Evolutionary conservation across 1,284 basidiomycete species (phyloP).

Genomic region (Irpex lacteus): DNA sequence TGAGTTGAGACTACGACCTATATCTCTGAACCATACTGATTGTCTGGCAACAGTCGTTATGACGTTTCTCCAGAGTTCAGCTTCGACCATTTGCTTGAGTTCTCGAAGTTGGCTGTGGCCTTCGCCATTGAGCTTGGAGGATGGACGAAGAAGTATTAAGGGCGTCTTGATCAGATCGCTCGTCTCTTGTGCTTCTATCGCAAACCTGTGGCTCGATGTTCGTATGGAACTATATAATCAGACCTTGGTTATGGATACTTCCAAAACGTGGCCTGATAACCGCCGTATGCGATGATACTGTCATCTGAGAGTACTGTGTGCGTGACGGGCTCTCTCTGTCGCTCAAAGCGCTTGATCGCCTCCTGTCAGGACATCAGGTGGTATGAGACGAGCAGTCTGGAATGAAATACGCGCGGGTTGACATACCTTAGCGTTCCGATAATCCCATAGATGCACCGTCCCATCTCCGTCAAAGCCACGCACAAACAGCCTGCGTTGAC

Average conservation of each 20-base stretch:
- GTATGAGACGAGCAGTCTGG: neutral
- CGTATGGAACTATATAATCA: constrained; percentile 5
- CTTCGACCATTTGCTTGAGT: constrained; percentile 80
- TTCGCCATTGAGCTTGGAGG: constrained; percentile 80
- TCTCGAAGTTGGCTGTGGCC: constrained; percentile 86
- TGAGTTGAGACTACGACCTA: constrained; percentile 35
- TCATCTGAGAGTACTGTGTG: constrained; percentile 41
- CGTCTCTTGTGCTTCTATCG: neutral
- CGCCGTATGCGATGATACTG: constrained; percentile 41
- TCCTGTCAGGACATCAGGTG: constrained; percentile 24
- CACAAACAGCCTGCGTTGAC: constrained; percentile 37
- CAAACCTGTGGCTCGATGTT: neutral
- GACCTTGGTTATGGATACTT: constrained; percentile 9
- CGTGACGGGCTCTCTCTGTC: constrained; percentile 34
- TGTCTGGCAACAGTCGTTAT: constrained; percentile 52
- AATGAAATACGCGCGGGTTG: constrained; percentile 18
- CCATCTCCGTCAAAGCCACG: constrained; percentile 43
- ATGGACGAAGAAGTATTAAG: constrained; percentile 32
- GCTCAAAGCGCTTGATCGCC: constrained; percentile 30
- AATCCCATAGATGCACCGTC: constrained; percentile 47
- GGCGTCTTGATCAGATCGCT: neutral
- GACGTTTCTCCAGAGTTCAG: constrained; percentile 87
- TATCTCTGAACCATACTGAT: constrained; percentile 7
- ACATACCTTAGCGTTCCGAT: constrained; percentile 41
- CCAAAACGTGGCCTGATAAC: constrained; percentile 38